Evolutionary conservation across 345 rosid species (phyloP).

Genomic region (Eucalyptus fibrosa): DNA sequence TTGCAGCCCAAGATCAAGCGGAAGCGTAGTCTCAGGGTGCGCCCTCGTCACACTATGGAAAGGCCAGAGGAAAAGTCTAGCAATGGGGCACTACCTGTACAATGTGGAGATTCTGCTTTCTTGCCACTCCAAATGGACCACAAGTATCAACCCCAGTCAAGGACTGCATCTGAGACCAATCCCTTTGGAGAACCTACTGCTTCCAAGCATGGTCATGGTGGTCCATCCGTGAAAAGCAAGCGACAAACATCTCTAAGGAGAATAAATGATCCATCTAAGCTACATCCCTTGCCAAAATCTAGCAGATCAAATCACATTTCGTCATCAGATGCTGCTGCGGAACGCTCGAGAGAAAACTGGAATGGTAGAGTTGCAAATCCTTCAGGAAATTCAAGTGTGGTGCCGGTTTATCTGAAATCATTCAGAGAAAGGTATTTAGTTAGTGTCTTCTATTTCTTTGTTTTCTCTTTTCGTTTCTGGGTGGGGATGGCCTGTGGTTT

Average conservation of each 20-base stretch:
- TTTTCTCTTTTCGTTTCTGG: neutral
- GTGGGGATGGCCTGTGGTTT: neutral
- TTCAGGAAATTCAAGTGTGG: conserved; percentile 32
- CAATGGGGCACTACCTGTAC: conserved; percentile 33
- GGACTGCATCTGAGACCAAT: conserved; percentile 35
- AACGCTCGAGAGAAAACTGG: conserved; percentile 53
- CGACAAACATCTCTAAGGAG: conserved; percentile 57
- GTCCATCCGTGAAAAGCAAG: conserved; percentile 44
- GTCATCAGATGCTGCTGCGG: conserved; percentile 43
- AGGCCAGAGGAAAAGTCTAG: conserved; percentile 45
- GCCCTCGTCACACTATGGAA: conserved; percentile 78
- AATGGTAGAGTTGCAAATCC: conserved; percentile 38
- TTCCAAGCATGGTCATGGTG: conserved; percentile 60
- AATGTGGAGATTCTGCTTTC: conserved; percentile 40
- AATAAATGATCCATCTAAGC: conserved; percentile 50
- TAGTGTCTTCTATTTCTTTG: neutral
- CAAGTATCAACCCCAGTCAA: conserved; percentile 51
- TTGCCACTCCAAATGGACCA: conserved; percentile 41
- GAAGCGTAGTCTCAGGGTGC: conserved; percentile 87
- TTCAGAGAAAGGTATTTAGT: conserved; percentile 66
- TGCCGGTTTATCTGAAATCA: conserved; percentile 56
- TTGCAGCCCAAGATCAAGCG: conserved; percentile 92
- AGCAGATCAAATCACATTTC: conserved; percentile 41
- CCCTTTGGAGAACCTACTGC: conserved; percentile 21
- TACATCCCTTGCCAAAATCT: conserved; percentile 58